Base-by-base conservation (phyloP, 768 basidiomycete species). In the Hygrocybe punicea region DNA sequence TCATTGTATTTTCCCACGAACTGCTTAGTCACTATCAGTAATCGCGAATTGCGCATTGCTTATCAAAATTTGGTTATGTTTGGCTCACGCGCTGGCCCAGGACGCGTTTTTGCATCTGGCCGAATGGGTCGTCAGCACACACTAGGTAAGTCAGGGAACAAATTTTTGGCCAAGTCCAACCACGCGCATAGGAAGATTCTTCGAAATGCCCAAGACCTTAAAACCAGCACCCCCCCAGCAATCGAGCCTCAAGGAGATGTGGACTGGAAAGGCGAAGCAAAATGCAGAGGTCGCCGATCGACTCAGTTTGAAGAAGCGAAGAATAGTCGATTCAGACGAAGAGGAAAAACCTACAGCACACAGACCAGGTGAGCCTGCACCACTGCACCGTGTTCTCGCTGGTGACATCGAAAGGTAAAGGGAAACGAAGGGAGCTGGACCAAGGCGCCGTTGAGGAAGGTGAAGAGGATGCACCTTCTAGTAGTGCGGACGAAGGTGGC, bases 161-260 rank as follows among this genome's bases (percentile, higher is more conserved):
- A 47, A 19, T 24, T 13, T 19, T 4, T 5, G 6, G 23, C 6
- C n/a, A 5, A 47, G 45, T 11, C 23, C 4, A 17, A 47, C 23
- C 10, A 8, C 2, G 11, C 36, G 8, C n/a, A n/a, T 59, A 92
- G 89, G 84, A 36, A 89, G 82, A 65, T 92, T 91, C 76, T 84
- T 91, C 55, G 76, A 79, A 57, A 88, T 91, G 87, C 87, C 91
- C 0, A 79, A 79, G 60, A 78, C 78, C 25, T 61, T 66, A n/a
- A 91, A 89, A 70, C 67, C 82, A 25, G 69, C 85, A 3, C 86
- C 87, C 0, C 83, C 86, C 6, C 89, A 90, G 57, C 91, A 93
- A 68, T 77, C 89, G n/a, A 91, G 76, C 64, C 80, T 93, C 37
- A 78, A 82, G 56, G 87, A 91, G 54, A 78, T 90, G 75, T 93